Base-by-base conservation (phyloP, 2,329 filamentous ascomycete genomes). In the Zymoseptoria ardabiliae region DNA sequence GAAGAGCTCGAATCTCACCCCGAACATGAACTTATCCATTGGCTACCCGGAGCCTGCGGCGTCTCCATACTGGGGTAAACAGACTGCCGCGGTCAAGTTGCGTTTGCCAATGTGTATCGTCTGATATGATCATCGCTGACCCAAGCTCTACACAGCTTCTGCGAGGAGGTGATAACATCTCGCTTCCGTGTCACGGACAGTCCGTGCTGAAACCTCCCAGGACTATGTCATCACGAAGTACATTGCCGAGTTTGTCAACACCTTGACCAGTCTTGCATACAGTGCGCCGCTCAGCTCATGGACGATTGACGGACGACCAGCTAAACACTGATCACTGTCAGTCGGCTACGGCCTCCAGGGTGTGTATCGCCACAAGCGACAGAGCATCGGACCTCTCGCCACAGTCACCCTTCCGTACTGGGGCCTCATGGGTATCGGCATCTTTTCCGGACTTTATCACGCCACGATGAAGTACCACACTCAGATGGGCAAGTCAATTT, bases 41-140 rank as follows among this genome's bases (percentile, higher is more conserved):
- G 19, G 17, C 30, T 28, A 41, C 30, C 28, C 10, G 9, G 17
- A 50, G 25, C 23, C 23, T 20, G n/a, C 17, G 28, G 23, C 20
- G 30, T 41, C 58, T 58, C 19, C 54, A 45, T 23, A 49, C 52
- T 55, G 30, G 35, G 48, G 49, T 5, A 11, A 28, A 10, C 41
- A 20, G 25, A 41, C 25, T 23, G n/a, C 23, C 23, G 48, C 45
- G 17, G 58, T 63, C 21, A 56, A 64, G 20, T 85, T 85, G 82
- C 50, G 57, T 45, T 17, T 6, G 11, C 35, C 35, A 17, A 41
- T 41, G 11, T 28, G 51, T 41, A n/a, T 50, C 22, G 35, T 49
- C 17, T 54, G 22, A 30, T 17, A 56, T 25, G 22, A 20, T 4
- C 22, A 21, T 7, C 10, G 23, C 56, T 56, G 35, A 35, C 30